These are phyloP conservation scores for Amanita pseudoporphyria DNA, from an alignment of 768 basidiomycete genomes.

Conservation along the genomic window DNA sequence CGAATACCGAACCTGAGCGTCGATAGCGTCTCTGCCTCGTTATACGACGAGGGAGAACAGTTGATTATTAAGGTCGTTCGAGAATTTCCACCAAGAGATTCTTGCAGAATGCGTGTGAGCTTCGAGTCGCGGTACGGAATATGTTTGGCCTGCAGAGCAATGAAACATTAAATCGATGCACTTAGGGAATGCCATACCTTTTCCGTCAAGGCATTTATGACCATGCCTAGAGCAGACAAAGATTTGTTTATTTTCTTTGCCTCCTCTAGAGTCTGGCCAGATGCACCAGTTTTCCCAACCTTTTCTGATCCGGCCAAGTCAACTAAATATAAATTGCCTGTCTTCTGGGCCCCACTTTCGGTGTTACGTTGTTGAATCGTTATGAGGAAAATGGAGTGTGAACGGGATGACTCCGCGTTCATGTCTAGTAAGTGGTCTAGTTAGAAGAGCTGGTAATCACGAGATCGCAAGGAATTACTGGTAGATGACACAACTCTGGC, in stretches of 20 bases:
- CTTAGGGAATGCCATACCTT: conserved; percentile 45
- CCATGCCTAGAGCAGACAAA: conserved; percentile 95
- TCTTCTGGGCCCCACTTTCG: conserved; percentile 92
- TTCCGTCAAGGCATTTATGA: conserved; percentile 97
- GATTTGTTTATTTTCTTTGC: conserved; percentile 99
- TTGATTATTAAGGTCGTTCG: conserved; percentile 98
- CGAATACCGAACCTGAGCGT: conserved; percentile 99
- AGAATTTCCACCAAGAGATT: conserved; percentile 92
- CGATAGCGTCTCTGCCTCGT: conserved; percentile 91
- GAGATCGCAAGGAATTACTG: conserved; percentile 44
- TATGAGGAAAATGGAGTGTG: conserved; percentile 98
- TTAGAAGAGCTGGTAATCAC: not conserved
- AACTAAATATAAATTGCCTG: conserved; percentile 93
- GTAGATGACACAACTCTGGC: conserved; percentile 91
- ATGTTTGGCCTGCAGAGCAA: conserved; percentile 66
- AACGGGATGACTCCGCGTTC: conserved; percentile 99
- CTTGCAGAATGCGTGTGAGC: conserved; percentile 97
- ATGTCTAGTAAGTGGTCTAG: conserved; percentile 58
- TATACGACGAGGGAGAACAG: conserved; percentile 96
- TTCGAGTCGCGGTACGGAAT: conserved; percentile 99
- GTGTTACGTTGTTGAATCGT: conserved; percentile 96
- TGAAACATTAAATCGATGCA: not conserved
- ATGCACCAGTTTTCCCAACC: conserved; percentile 98
- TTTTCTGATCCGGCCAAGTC: conserved; percentile 99
- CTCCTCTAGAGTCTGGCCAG: conserved; percentile 97